Conservation (phyloP, 768 basidiomycete species). For the Podaxis sp. region DNA sequence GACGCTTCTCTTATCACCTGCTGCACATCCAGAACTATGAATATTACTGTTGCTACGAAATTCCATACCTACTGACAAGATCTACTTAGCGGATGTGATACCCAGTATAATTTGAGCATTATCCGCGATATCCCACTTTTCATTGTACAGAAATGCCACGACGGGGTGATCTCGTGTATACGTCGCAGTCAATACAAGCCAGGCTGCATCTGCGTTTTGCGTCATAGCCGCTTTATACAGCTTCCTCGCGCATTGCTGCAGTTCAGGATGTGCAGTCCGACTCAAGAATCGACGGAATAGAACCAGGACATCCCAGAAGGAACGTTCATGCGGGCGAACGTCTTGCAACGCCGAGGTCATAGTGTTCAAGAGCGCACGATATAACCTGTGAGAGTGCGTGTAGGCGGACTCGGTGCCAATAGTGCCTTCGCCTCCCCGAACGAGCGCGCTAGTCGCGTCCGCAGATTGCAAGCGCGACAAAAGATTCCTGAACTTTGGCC, state of each 20-base stretch:
- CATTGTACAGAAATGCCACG: conserved; percentile 50
- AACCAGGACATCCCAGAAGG: conserved; percentile 81
- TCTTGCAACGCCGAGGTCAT: conserved; percentile 65
- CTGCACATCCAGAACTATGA: not conserved
- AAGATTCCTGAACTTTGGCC: conserved; percentile 77
- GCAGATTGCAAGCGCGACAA: conserved; percentile 59
- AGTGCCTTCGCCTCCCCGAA: conserved; percentile 48
- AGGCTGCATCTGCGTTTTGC: conserved; percentile 79
- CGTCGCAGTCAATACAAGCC: conserved; percentile 71
- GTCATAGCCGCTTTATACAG: conserved; percentile 61
- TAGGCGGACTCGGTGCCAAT: conserved; percentile 72
- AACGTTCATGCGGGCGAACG: conserved; percentile 69
- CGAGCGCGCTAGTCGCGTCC: conserved; percentile 67
- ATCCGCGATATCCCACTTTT: conserved; percentile 61
- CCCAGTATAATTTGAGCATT: conserved; percentile 40
- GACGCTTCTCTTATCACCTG: conserved; percentile 9
- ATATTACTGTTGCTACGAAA: no score
- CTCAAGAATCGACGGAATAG: conserved; percentile 78
- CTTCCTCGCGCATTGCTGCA: conserved; percentile 64
- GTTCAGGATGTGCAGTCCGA: conserved; percentile 62
- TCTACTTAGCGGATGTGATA: conserved; percentile 13
- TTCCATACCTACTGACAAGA: not conserved
- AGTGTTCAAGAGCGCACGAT: conserved; percentile 73
- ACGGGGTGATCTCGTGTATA: conserved; percentile 38
- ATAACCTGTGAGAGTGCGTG: conserved; percentile 78